Conservation (phyloP, 257 asterid genomes). For the Mentha longifolia region DNA sequence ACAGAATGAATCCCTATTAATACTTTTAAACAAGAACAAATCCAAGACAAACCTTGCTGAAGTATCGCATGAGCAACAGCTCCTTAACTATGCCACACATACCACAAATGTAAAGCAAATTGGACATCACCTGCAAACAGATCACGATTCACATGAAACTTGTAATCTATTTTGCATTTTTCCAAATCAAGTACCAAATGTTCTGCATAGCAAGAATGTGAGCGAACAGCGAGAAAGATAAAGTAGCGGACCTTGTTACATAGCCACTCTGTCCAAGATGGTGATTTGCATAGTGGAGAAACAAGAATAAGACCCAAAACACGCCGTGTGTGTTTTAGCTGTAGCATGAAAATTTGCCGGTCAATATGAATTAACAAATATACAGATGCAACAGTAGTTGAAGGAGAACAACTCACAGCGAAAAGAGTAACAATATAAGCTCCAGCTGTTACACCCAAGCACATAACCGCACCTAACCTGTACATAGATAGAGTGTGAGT, state of each 20-base stretch:
- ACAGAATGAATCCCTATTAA: neutral
- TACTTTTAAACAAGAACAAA: neutral
- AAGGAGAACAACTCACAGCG: constrained; percentile 65
- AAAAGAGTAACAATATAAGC: constrained; percentile 90
- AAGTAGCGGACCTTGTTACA: constrained; percentile 75
- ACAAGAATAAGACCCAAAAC: constrained; percentile 91
- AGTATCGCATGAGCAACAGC: constrained; percentile 85
- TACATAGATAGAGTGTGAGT: constrained; percentile 29
- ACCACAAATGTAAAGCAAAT: constrained; percentile 87
- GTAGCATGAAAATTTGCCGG: constrained; percentile 36
- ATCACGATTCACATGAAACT: constrained; percentile 22
- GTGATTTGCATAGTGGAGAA: constrained; percentile 93
- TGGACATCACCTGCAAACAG: constrained; percentile 81
- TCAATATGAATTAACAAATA: constrained; percentile 27
- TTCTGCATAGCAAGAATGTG: constrained; percentile 5
- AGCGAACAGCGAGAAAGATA: constrained; percentile 3
- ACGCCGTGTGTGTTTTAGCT: constrained; percentile 75
- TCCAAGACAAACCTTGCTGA: constrained; percentile 75
- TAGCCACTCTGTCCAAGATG: constrained; percentile 98
- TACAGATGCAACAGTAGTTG: constrained; percentile 8
- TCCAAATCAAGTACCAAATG: neutral
- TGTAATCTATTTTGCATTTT: neutral
- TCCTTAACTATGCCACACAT: constrained; percentile 87
- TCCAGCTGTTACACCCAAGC: constrained; percentile 96
- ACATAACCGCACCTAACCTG: constrained; percentile 94